A percentile compares a stretch with the other conserved stretches of the same genome.
phyloP scores from a whole-genome alignment of 768 basidiomycete genomes.

The Suillus ampliporus region DNA sequence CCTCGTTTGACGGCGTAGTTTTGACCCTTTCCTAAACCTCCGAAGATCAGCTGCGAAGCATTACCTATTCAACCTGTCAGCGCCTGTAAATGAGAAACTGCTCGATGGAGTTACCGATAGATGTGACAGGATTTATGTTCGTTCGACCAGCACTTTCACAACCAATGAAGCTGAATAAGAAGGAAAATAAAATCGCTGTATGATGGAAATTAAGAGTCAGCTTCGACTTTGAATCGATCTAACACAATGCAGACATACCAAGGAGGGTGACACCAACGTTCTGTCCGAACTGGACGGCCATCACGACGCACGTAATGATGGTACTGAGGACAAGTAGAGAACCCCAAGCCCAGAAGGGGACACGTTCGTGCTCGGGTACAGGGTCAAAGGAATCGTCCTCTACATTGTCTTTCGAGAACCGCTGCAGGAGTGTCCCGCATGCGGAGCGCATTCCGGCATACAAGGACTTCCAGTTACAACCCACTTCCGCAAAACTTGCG shows the following conservation, averaged over 20 bases:
- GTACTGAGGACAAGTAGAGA: conserved; percentile 50
- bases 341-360: conserved; percentile 58
- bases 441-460: background rate
- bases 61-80: conserved; percentile 18
- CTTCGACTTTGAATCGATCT: background rate
- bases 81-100: background rate
- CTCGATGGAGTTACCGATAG: conserved; percentile 38
- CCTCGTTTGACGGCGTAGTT: conserved; percentile 18
- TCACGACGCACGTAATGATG: conserved; percentile 55
- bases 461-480: conserved; percentile 8
- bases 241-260: background rate
- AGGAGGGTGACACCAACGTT: conserved; percentile 42
- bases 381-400: conserved; percentile 48
- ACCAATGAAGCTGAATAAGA: conserved; percentile 69
- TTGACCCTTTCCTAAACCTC: conserved; percentile 58
- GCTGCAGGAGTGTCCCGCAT: background rate
- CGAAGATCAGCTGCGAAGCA: conserved; percentile 65
- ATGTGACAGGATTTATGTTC: conserved; percentile 63
- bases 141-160: conserved; percentile 62
- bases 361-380: conserved; percentile 56
- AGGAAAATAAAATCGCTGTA: conserved; percentile 57
- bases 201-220: background rate
- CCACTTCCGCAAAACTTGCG: conserved; percentile 33
- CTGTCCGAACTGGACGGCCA: conserved; percentile 56
- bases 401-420: conserved; percentile 15